These are phyloP conservation scores for Trametes sp. DNA, from an alignment of 1,284 basidiomycete genomes.

Conservation along the genomic window DNA sequence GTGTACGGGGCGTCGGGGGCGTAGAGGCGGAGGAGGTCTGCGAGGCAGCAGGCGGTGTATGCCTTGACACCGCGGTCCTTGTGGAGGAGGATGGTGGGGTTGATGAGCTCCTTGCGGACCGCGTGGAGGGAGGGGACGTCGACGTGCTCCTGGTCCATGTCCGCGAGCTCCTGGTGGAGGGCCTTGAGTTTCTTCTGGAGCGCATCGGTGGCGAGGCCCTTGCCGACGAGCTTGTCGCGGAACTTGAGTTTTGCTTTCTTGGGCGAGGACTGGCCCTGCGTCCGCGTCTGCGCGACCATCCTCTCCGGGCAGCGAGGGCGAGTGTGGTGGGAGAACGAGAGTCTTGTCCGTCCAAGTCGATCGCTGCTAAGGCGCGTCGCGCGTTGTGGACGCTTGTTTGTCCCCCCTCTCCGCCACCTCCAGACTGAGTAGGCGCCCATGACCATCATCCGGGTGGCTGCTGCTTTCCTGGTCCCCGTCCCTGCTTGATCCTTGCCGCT, in stretches of 20 bases:
- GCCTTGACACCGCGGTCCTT: slow-evolving; percentile 96
- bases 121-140: slow-evolving; percentile 76
- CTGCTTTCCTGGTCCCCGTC: slow-evolving; percentile 11
- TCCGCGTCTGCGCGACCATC: slow-evolving; percentile 79
- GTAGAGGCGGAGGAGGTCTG: slow-evolving; percentile 92
- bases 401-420: slow-evolving; percentile 15
- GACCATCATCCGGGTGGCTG: slow-evolving; percentile 14
- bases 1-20: slow-evolving; percentile 98
- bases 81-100: slow-evolving; percentile 85
- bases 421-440: not conserved
- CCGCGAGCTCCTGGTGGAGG: slow-evolving; percentile 83
- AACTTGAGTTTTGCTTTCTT: slow-evolving; percentile 77
- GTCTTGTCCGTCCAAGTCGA: not conserved
- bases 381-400: slow-evolving; percentile 38
- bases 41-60: slow-evolving; percentile 92
- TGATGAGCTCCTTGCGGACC: slow-evolving; percentile 84
- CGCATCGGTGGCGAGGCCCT: slow-evolving; percentile 75
- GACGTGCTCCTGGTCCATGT: slow-evolving; percentile 88
- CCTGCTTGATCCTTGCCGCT: slow-evolving; percentile 6
- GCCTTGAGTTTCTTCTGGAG: slow-evolving; percentile 86
- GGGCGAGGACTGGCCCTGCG: slow-evolving; percentile 55
- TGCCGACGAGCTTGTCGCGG: slow-evolving; percentile 79
- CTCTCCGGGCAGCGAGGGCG: slow-evolving; percentile 23
- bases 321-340: slow-evolving; percentile 9
- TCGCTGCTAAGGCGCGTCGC: slow-evolving; percentile 29